phyloP scores from a whole-genome alignment of 2,329 filamentous ascomycete genomes.

The Helotiales sp. region DNA sequence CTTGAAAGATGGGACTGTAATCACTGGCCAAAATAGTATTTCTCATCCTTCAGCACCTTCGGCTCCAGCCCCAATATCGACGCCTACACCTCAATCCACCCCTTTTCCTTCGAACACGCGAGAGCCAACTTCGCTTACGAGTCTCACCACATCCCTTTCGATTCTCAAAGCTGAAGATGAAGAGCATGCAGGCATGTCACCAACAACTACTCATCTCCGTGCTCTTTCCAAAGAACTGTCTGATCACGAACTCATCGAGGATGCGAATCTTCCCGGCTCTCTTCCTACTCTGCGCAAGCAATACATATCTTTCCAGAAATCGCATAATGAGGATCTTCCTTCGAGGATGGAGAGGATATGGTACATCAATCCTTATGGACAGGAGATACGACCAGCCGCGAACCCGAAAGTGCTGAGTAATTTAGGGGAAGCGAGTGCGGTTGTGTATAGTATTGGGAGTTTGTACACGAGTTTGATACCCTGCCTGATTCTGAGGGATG shows the following conservation, averaged over 20 bases:
- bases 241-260: constrained; percentile 68
- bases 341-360: constrained; percentile 79
- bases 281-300: constrained; percentile 77
- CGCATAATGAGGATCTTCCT: constrained; percentile 70
- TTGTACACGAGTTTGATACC: constrained; percentile 89
- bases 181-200: constrained; percentile 10
- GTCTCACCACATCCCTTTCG: background rate
- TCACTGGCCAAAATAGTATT: constrained; percentile 91
- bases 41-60: constrained; percentile 62
- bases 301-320: constrained; percentile 81
- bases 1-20: constrained; percentile 71
- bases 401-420: constrained; percentile 74
- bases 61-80: constrained; percentile 27
- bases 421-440: constrained; percentile 60
- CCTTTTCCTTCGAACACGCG: background rate
- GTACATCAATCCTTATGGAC: constrained; percentile 99
- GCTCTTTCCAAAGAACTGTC: constrained; percentile 43
- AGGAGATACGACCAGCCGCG: constrained; percentile 83
- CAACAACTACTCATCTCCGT: constrained; percentile 15
- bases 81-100: constrained; percentile 7
- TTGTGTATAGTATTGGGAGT: constrained; percentile 93
- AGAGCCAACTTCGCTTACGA: background rate
- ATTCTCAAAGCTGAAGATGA: constrained; percentile 11
- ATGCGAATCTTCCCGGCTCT: constrained; percentile 79
- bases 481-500: constrained; percentile 73